Base-by-base conservation (phyloP, 495 filamentous ascomycete species). In the Apiosordaria backusii region DNA sequence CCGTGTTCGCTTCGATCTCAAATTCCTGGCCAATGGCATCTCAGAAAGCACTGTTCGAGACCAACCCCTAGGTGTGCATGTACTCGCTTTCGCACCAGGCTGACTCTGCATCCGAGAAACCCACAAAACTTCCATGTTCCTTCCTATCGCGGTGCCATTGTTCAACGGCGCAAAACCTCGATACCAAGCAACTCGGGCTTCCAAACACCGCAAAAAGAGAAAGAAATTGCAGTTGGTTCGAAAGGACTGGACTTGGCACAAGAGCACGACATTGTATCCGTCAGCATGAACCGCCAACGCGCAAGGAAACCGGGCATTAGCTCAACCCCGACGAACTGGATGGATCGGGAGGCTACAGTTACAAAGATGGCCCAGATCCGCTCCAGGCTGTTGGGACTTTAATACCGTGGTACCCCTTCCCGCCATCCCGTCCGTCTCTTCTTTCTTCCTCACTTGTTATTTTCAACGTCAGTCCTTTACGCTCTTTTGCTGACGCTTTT, bases 11-110 rank as follows among this genome's bases (percentile, higher is more conserved):
- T 6, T 16, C 27, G 18, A 61, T 35, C 13, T n/a, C 7, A 16
- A 13, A 40, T n/a, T 40, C 2, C 13, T 4, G n/a, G 2, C 54
- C 29, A 59, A 65, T 60, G 19, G 21, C 18, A 18, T 13, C 3
- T 23, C 23, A 16, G n/a, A 18, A 13, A 13, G 4, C 25, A 57
- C 18, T n/a, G 1, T 58, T 13, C 13, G 25, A 13, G 1, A 25
- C 19, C 18, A 40, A 19, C 54, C 53, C 63, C 25, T 13, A 13
- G 63, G 50, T 9, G 63, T 55, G 29, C 3, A 1, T 26, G 5
- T 54, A 65, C 21, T 68, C 50, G 66, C 57, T 27, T 68, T 60
- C 57, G 57, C 26, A 45, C 13, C n/a, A 15, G 27, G 22, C 50
- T 53, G 45, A 53, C 7, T 24, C 18, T 26, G 6, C 23, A 23